phyloP scores from a whole-genome alignment of 2,329 filamentous ascomycete species.

The Hypoxylon sp. region DNA sequence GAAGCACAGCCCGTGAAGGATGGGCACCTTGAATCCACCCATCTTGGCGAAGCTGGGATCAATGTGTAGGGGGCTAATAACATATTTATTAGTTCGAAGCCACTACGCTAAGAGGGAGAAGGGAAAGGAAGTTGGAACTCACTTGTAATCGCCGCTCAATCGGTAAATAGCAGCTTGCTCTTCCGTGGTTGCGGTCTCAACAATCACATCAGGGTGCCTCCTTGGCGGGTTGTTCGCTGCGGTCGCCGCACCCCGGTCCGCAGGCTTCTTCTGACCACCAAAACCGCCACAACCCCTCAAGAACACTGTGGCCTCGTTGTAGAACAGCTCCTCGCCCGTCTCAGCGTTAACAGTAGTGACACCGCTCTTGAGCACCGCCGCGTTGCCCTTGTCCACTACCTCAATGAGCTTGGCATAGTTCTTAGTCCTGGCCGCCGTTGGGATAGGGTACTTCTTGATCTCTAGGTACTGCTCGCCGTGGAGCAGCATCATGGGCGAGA shows the following conservation, averaged over 20 bases:
- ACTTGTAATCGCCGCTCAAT: slow-evolving; percentile 92
- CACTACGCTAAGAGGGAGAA: neutral
- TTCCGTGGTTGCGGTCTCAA: slow-evolving; percentile 87
- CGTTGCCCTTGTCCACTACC: slow-evolving; percentile 94
- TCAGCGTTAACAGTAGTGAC: slow-evolving; percentile 87
- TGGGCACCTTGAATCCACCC: slow-evolving; percentile 93
- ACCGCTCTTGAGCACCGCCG: slow-evolving; percentile 84
- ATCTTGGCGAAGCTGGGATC: slow-evolving; percentile 95
- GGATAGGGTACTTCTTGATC: slow-evolving; percentile 90
- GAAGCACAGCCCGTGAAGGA: slow-evolving; percentile 96
- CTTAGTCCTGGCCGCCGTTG: slow-evolving; percentile 82
- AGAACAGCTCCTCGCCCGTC: slow-evolving; percentile 92
- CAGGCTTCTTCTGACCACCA: slow-evolving; percentile 82
- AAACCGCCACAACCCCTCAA: slow-evolving; percentile 93
- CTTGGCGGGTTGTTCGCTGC: slow-evolving; percentile 83
- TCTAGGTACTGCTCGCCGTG: slow-evolving; percentile 99
- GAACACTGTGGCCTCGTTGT: slow-evolving; percentile 96
- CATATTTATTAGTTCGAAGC: slow-evolving; percentile 2
- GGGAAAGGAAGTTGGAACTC: slow-evolving; percentile 44
- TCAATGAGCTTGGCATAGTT: slow-evolving; percentile 88
- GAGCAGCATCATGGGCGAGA: slow-evolving; percentile 97
- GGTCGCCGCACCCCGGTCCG: slow-evolving; percentile 84
- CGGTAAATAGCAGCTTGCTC: slow-evolving; percentile 96
- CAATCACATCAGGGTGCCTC: slow-evolving; percentile 82
- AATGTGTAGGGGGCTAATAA: slow-evolving; percentile 84